Percentiles rank a stretch among this genome's conserved stretches.
Evolutionary conservation across 2,329 filamentous ascomycete genomes (phyloP).

Genomic region (Nectriaceae sp.): DNA sequence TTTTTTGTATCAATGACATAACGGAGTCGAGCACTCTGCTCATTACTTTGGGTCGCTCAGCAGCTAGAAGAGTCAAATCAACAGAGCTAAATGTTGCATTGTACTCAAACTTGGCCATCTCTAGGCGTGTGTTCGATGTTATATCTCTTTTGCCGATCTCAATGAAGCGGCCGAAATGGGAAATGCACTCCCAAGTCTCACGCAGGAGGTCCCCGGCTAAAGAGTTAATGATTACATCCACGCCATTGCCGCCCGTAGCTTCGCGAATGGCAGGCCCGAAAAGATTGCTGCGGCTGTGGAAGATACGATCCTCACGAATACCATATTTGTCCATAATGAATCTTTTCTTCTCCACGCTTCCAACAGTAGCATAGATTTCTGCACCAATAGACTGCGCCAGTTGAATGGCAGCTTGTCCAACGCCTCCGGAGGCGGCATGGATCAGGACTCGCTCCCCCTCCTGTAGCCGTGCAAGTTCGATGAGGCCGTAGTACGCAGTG

Average conservation of each 20-base stretch:
- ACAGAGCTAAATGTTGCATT: constrained; percentile 21
- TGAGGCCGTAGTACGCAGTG: constrained; percentile 31
- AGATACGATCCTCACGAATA: constrained; percentile 34
- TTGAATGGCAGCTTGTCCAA: constrained; percentile 34
- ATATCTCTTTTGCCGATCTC: constrained; percentile 39
- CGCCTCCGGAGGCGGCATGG: constrained; percentile 34
- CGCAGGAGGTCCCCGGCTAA: constrained; percentile 31
- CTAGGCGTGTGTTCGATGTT: constrained; percentile 1
- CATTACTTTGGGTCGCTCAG: constrained; percentile 43
- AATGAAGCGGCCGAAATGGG: constrained; percentile 35
- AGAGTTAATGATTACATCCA: constrained; percentile 38
- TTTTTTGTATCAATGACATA: constrained; percentile 35
- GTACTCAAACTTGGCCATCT: constrained; percentile 15
- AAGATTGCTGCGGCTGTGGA: constrained; percentile 24
- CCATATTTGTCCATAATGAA: constrained; percentile 27
- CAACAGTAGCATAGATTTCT: constrained; percentile 21
- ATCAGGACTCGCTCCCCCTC: constrained; percentile 37
- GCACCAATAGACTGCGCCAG: constrained; percentile 28
- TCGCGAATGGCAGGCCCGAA: constrained; percentile 32
- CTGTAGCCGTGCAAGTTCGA: constrained; percentile 26
- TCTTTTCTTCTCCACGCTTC: constrained; percentile 31
- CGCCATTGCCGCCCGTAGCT: constrained; percentile 30
- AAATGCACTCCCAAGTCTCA: constrained; percentile 37
- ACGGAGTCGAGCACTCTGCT: constrained; percentile 40
- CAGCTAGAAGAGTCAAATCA: constrained; percentile 39